A percentile compares a stretch with the other conserved stretches of the same genome.
Evolutionary conservation across 129 eudicot species (phyloP).

Genomic region (Sambucus nigra): DNA sequence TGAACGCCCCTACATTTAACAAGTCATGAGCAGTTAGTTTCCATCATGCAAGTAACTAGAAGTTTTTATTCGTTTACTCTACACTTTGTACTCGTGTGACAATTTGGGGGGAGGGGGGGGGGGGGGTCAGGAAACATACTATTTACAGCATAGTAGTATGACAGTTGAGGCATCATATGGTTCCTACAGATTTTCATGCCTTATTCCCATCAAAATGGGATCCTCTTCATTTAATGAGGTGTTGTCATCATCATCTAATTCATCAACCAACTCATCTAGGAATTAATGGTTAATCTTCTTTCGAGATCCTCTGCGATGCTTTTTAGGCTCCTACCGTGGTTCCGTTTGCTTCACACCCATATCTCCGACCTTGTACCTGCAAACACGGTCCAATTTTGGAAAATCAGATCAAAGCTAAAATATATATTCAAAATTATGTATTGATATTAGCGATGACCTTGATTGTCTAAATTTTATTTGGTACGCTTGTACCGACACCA

Average conservation of each 20-base stretch:
- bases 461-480: too few relatives aligned
- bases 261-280: constrained; percentile 49
- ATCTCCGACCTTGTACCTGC: constrained; percentile 62
- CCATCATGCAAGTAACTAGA: not conserved
- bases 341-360: constrained; percentile 71
- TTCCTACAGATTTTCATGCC: constrained; percentile 32
- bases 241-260: constrained; percentile 49
- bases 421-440: too few relatives aligned
- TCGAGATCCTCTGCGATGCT: constrained; percentile 83
- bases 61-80: not conserved
- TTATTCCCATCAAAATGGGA: constrained; percentile 38
- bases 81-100: not conserved
- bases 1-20: too few relatives aligned
- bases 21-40: not conserved
- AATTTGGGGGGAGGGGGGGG: too few relatives aligned
- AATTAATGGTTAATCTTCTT: constrained; percentile 66
- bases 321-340: constrained; percentile 65
- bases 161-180: not conserved
- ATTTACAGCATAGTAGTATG: constrained; percentile 18
- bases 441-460: too few relatives aligned
- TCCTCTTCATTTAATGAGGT: constrained; percentile 36
- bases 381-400: too few relatives aligned
- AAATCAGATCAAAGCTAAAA: not conserved
- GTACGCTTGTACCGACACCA: too few relatives aligned
- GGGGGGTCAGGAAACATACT: constrained; percentile 14